Evolutionary conservation across 2,329 filamentous ascomycete genomes (phyloP).

Genomic region (Aspergillus hortae): DNA sequence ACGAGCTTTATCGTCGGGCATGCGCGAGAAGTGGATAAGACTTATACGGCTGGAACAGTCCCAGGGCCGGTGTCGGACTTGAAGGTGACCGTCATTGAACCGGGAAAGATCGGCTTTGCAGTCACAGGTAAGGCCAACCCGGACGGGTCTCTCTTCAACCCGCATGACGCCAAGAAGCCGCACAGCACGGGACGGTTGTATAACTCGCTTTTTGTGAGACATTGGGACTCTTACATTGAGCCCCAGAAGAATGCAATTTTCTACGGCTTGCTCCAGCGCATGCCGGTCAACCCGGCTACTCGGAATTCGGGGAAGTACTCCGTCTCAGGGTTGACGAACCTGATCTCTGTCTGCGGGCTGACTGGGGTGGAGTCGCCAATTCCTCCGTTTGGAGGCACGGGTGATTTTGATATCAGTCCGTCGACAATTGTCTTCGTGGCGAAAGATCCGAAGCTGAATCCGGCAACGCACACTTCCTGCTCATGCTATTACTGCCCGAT

Average conservation of each 20-base stretch:
- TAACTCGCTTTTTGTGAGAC: conserved; percentile 50
- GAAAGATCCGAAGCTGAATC: conserved; percentile 44
- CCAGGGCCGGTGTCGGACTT: conserved; percentile 45
- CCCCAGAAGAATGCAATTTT: conserved; percentile 50
- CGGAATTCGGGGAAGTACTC: conserved; percentile 37
- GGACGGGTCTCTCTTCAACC: conserved; percentile 49
- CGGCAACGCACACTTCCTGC: conserved; percentile 46
- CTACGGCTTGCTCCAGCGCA: conserved; percentile 45
- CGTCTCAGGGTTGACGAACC: conserved; percentile 42
- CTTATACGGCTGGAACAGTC: conserved; percentile 45
- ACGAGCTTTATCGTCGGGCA: conserved; percentile 45
- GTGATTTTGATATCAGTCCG: conserved; percentile 46
- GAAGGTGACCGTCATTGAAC: conserved; percentile 41
- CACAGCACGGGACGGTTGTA: conserved; percentile 47
- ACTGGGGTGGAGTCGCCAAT: conserved; percentile 45
- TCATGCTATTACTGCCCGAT: conserved; percentile 45
- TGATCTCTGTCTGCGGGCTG: conserved; percentile 38
- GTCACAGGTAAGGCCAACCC: conserved; percentile 46
- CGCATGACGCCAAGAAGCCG: conserved; percentile 47
- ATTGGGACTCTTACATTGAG: conserved; percentile 51
- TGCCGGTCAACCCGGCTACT: conserved; percentile 34
- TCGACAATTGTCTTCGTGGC: conserved; percentile 45
- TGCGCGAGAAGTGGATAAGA: conserved; percentile 37
- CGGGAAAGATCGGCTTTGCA: conserved; percentile 44
- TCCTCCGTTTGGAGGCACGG: conserved; percentile 45